These are phyloP conservation scores for Penicillium sp. DNA, from an alignment of 2,329 filamentous ascomycete genomes.

Conservation along the genomic window DNA sequence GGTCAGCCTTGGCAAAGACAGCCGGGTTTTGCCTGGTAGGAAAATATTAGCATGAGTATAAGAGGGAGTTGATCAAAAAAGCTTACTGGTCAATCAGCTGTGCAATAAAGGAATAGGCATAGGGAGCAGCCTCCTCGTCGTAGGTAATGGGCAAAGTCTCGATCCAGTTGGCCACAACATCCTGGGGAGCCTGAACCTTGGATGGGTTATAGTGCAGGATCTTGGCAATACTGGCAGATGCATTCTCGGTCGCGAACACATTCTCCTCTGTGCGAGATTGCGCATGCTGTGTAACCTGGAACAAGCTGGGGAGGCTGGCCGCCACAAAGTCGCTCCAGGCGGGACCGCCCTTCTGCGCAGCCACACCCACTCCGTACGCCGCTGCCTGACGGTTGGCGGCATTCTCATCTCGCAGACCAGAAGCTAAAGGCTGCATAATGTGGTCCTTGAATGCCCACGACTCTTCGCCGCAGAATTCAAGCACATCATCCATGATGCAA, in stretches of 20 bases:
- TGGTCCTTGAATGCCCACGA: constrained; percentile 83
- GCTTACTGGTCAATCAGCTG: constrained; percentile 94
- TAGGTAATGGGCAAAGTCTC: constrained; percentile 88
- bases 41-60: constrained; percentile 15
- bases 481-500: constrained; percentile 96
- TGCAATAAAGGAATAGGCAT: constrained; percentile 87
- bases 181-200: constrained; percentile 73
- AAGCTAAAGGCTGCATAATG: constrained; percentile 82
- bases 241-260: constrained; percentile 96
- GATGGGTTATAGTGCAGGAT: constrained; percentile 85
- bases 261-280: constrained; percentile 88
- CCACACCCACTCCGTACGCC: constrained; percentile 92
- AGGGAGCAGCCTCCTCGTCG: constrained; percentile 95
- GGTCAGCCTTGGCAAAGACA: constrained; percentile 72
- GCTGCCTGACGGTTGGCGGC: constrained; percentile 94
- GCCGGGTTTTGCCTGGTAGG: constrained; percentile 73
- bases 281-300: constrained; percentile 77
- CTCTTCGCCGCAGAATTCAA: constrained; percentile 91
- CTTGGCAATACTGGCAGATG: constrained; percentile 94
- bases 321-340: constrained; percentile 86
- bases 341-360: constrained; percentile 85
- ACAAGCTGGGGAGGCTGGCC: constrained; percentile 74
- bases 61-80: not conserved
- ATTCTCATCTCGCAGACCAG: constrained; percentile 80
- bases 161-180: constrained; percentile 81